Percentiles rank a stretch among this genome's conserved stretches.
These are phyloP conservation scores for Fusarium sororula DNA, from an alignment of 2,329 filamentous ascomycete genomes.

Conservation along the genomic window DNA sequence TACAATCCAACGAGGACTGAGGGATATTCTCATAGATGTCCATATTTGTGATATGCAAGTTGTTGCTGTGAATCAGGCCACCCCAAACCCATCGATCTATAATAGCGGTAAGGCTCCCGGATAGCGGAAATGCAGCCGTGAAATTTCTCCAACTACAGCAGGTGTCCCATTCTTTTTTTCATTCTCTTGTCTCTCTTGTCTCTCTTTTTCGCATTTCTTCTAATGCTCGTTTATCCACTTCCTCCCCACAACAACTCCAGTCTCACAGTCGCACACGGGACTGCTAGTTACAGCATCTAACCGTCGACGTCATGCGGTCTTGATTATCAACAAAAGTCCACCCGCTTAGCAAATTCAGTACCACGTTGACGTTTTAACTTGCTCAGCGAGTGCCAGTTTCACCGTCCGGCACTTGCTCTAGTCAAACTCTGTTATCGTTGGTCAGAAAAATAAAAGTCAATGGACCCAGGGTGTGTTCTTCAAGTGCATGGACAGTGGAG, in stretches of 20 bases:
- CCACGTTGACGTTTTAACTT: not conserved
- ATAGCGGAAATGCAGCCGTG: conserved; percentile 7
- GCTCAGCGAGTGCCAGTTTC: not conserved
- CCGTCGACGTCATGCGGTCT: conserved; percentile 31
- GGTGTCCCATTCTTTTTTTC: not conserved
- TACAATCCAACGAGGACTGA: not conserved
- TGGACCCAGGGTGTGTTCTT: conserved; percentile 3
- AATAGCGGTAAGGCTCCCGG: not conserved
- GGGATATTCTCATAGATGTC: not conserved
- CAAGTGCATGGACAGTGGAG: not conserved
- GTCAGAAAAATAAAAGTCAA: not conserved
- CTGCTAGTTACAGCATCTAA: conserved; percentile 6
- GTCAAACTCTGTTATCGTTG: conserved; percentile 12
- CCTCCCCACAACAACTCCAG: conserved; percentile 4
- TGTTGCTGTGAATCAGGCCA: conserved; percentile 3
- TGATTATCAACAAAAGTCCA: conserved; percentile 8
- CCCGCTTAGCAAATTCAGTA: not conserved
- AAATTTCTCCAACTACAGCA: not conserved
- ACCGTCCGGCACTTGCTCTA: conserved; percentile 21
- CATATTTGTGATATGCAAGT: not conserved
- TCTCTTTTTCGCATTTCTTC: conserved; percentile 4
- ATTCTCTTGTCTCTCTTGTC: not conserved
- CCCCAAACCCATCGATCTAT: not conserved
- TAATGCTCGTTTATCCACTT: not conserved
- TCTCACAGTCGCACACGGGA: not conserved